Base-by-base conservation (phyloP, 371 early-diverging fungal species). In the Apophysomyces variabilis region DNA sequence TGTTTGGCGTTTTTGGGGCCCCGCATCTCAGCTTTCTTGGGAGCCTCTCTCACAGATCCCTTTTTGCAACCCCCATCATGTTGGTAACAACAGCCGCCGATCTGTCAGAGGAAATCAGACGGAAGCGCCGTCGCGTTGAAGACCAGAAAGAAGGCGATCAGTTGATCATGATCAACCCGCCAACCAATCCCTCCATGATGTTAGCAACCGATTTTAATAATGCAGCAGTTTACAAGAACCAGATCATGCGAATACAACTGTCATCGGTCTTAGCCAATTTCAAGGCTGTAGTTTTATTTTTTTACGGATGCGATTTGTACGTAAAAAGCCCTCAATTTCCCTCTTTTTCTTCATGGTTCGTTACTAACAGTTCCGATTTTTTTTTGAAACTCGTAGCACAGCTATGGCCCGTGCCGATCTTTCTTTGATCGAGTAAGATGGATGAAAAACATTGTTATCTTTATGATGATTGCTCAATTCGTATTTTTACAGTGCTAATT, bases 251-350 rank as follows among this genome's bases (percentile, higher is more conserved):
- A 36, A 4, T 74, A 50, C 54, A 50, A 9, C 54, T 50, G 5
- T 50, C 54, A 21, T n/a, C 54, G 4, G 54, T 50, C n/a, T 26
- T 50, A 21, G 54, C 54, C n/a, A 21, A 50, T 9, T n/a, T 50
- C 8, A 50, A 50, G 54, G 16, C 74, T 0, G 64, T 73, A 7
- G 68, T 73, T 7, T 59, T 77, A 12, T 77, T 77, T 60, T 77
- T 77, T 56, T 71, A 70, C 62, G 68, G 66, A 46, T 58, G 65
- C 18, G 74, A 77, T 58, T 69, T 73, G 77, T 77, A 71, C 58
- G 69, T 68, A 13, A 26, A 8, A 32, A 61, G 4, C n/a, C 16
- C 3, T 26, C 57, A 16, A 41, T 54, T 44, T 60, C 14, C 14
- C 12, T 18, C 16, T 18, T 44, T 11, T 38, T 11, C 32, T 50